phyloP scores from a whole-genome alignment of 306 rosid genomes.

The Castanea mollissima region DNA sequence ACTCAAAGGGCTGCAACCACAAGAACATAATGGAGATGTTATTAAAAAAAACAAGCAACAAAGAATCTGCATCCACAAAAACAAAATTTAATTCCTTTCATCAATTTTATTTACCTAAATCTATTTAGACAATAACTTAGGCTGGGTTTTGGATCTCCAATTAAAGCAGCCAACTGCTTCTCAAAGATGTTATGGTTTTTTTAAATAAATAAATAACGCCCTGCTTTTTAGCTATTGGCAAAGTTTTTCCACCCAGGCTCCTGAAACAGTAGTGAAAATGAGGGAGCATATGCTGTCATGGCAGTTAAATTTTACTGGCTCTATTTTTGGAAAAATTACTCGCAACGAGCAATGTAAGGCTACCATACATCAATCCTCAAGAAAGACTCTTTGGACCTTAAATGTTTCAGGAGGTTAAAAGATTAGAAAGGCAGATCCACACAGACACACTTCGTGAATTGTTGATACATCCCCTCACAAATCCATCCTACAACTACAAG shows the following conservation, averaged over 20 bases:
- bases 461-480: neutral
- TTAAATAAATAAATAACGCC: neutral
- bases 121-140: neutral
- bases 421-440: neutral
- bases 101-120: neutral
- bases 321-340: neutral
- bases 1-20: slow-evolving; percentile 68
- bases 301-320: neutral
- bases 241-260: neutral
- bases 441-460: neutral
- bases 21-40: slow-evolving; percentile 17
- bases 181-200: neutral
- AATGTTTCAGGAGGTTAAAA: neutral
- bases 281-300: neutral
- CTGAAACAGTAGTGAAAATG: neutral
- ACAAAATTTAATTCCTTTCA: neutral
- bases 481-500: neutral
- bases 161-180: neutral
- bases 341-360: neutral
- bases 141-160: neutral
- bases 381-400: neutral
- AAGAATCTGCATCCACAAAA: neutral
- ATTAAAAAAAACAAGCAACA: neutral
- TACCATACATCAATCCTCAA: no score
- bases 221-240: neutral